These are phyloP conservation scores for Cicer bijugum DNA, from an alignment of 306 rosid genomes.

Conservation along the genomic window DNA sequence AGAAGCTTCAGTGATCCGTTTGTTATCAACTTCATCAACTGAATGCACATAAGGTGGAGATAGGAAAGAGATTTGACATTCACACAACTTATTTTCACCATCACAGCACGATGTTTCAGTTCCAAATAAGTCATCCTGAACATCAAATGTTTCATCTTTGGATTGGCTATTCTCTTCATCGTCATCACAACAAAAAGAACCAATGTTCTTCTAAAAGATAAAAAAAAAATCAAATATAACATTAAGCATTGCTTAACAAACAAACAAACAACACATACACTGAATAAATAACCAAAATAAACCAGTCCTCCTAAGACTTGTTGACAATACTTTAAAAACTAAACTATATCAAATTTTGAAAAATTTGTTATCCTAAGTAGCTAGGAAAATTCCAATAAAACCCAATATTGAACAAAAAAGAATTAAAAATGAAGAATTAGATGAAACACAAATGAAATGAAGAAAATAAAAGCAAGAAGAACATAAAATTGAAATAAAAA, in stretches of 20 bases:
- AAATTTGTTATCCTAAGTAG: slow-evolving; percentile 37
- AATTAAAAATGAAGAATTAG: not conserved
- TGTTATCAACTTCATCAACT: slow-evolving; percentile 29
- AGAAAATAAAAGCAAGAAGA: not conserved
- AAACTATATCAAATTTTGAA: slow-evolving; percentile 21
- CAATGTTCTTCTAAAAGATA: slow-evolving; percentile 29
- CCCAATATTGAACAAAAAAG: not conserved
- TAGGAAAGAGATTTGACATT: slow-evolving; percentile 25
- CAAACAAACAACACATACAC: not conserved
- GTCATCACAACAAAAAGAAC: slow-evolving; percentile 43
- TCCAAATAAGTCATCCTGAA: slow-evolving; percentile 32
- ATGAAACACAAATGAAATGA: not conserved
- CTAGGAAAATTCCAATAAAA: not conserved
- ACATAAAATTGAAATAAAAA: slow-evolving; percentile 10
- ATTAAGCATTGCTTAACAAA: not conserved
- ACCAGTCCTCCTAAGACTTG: not conserved
- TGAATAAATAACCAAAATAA: not conserved
- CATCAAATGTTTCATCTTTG: slow-evolving; percentile 32
- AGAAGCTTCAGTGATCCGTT: slow-evolving; percentile 25
- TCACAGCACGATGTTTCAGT: slow-evolving; percentile 42
- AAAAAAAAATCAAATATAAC: slow-evolving; percentile 17
- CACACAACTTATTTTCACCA: slow-evolving; percentile 19
- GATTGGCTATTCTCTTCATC: slow-evolving; percentile 45
- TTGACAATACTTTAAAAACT: slow-evolving; percentile 21
- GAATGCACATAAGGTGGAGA: slow-evolving; percentile 44